These are phyloP conservation scores for Lactifluus rugatus DNA, from an alignment of 768 basidiomycete genomes.

Conservation along the genomic window DNA sequence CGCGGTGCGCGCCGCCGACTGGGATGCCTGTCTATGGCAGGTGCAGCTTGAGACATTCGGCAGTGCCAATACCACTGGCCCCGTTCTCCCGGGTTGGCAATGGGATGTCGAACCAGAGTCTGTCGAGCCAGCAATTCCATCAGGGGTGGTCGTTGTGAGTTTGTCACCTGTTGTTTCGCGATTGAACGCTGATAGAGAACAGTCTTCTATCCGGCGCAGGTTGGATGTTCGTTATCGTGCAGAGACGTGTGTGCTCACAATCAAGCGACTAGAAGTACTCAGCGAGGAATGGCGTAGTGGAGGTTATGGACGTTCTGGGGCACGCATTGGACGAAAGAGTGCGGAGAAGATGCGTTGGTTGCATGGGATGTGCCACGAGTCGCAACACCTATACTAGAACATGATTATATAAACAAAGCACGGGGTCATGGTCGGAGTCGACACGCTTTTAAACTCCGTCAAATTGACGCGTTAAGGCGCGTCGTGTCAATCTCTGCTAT, in stretches of 20 bases:
- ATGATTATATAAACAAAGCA: no score
- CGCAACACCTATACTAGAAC: conserved; percentile 9
- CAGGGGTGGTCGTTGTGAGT: conserved; percentile 1
- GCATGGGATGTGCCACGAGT: conserved; percentile 45
- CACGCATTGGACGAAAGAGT: conserved; percentile 26
- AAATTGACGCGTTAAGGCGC: conserved; percentile 14
- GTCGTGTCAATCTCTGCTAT: neutral
- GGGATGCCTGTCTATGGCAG: conserved; percentile 62
- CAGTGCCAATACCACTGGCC: conserved; percentile 23
- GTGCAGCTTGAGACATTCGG: conserved; percentile 48
- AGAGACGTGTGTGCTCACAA: conserved; percentile 43
- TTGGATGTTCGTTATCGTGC: conserved; percentile 39
- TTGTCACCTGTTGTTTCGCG: neutral
- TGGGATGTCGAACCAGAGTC: conserved; percentile 2
- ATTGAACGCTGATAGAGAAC: neutral
- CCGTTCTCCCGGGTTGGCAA: conserved; percentile 20
- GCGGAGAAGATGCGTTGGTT: conserved; percentile 43
- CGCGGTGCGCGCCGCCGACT: conserved; percentile 40
- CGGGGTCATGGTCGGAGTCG: conserved; percentile 16
- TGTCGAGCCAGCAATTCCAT: neutral
- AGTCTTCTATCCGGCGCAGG: conserved; percentile 36
- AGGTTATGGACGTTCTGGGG: neutral
- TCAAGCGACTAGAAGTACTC: conserved; percentile 33
- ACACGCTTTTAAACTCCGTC: conserved; percentile 19
- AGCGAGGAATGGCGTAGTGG: conserved; percentile 21